phyloP scores from a whole-genome alignment of 495 filamentous ascomycete genomes.

The Penicillium ochrochloron region DNA sequence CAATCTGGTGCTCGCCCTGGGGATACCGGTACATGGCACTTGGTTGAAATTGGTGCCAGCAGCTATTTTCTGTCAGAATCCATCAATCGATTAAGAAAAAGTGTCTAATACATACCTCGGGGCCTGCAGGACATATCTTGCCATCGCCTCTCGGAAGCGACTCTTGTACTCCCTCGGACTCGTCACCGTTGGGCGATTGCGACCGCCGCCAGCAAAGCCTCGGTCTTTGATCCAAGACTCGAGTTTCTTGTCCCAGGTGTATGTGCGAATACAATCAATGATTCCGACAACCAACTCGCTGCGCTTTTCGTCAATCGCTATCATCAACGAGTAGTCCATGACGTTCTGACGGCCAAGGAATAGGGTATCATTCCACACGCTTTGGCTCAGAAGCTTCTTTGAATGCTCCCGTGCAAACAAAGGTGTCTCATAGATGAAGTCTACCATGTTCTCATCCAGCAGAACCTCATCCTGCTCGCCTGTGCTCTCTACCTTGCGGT shows the following conservation, averaged over 20 bases:
- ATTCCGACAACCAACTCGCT: constrained; percentile 96
- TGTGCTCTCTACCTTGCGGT: constrained; percentile 92
- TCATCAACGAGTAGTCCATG: constrained; percentile 99
- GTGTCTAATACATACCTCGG: constrained; percentile 56
- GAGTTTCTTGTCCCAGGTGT: constrained; percentile 99
- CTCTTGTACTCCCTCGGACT: constrained; percentile 97
- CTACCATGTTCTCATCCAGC: constrained; percentile 98
- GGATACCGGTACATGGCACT: constrained; percentile 51
- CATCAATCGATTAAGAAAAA: not conserved
- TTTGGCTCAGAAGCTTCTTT: constrained; percentile 80
- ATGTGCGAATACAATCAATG: constrained; percentile 97
- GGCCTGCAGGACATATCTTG: constrained; percentile 79
- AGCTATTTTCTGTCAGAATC: constrained; percentile 43
- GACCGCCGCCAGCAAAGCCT: constrained; percentile 79
- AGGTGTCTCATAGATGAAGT: constrained; percentile 97
- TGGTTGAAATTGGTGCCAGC: constrained; percentile 74
- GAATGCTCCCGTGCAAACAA: constrained; percentile 92
- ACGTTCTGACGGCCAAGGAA: constrained; percentile 92
- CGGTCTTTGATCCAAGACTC: constrained; percentile 99
- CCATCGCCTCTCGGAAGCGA: constrained; percentile 95
- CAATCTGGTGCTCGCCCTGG: constrained; percentile 39
- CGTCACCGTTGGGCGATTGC: constrained; percentile 93
- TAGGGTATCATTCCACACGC: constrained; percentile 94
- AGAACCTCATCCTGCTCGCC: constrained; percentile 96
- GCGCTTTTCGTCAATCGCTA: constrained; percentile 87